phyloP scores from a whole-genome alignment of 306 rosid genomes.

The Carpinus viminea region DNA sequence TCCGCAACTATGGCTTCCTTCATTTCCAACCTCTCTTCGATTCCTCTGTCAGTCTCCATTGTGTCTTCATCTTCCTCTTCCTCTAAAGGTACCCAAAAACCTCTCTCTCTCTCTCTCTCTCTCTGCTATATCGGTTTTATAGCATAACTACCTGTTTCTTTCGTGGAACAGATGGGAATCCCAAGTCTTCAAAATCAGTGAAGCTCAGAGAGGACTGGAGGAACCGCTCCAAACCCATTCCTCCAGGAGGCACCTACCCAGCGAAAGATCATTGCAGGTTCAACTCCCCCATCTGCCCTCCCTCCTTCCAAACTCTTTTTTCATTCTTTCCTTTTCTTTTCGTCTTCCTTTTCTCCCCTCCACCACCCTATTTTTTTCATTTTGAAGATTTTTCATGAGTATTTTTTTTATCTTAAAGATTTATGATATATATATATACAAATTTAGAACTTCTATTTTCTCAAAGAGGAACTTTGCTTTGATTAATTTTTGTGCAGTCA shows the following conservation, averaged over 20 bases:
- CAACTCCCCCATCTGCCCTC: no score
- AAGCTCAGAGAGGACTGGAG: slow-evolving; percentile 83
- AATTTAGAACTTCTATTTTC: no score
- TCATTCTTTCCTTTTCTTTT: not conserved
- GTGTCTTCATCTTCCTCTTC: slow-evolving; percentile 56
- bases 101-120: not conserved
- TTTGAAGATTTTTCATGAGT: not conserved
- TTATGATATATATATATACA: no score
- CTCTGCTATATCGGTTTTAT: not conserved
- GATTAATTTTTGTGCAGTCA: slow-evolving; percentile 43
- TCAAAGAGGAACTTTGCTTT: not conserved
- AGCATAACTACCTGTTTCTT: not conserved
- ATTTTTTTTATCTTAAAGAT: no score
- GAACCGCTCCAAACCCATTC: slow-evolving; percentile 77
- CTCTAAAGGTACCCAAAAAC: slow-evolving; percentile 43
- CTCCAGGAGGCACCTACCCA: slow-evolving; percentile 91
- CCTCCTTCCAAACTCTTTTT: not conserved
- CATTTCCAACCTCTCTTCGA: slow-evolving; percentile 46
- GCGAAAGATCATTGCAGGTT: slow-evolving; percentile 98
- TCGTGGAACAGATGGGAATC: slow-evolving; percentile 41
- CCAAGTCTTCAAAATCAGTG: slow-evolving; percentile 39
- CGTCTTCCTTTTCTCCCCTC: not conserved
- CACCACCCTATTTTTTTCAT: not conserved
- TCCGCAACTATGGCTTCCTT: slow-evolving; percentile 48
- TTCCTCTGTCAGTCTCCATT: slow-evolving; percentile 46